Base-by-base conservation (phyloP, 169 alveolate genomes). In the Plasmodium cynomolgi region DNA sequence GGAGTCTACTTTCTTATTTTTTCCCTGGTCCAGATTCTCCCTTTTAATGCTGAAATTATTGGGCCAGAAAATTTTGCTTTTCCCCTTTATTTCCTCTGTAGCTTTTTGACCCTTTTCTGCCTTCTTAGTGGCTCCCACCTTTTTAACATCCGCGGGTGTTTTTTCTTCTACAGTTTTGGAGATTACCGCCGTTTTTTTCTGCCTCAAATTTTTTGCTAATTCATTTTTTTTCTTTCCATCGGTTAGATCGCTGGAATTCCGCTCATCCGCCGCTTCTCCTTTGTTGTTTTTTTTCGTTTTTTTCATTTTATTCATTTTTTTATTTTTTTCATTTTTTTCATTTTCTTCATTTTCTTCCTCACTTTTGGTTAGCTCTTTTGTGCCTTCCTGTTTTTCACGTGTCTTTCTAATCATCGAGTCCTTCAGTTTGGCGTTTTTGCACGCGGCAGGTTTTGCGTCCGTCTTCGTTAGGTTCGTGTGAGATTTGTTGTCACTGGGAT, bases 211-310 rank as follows among this genome's bases (percentile, higher is more conserved):
- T 23, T 84, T 71, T 9, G 83, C 74, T 68, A 68, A 9, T 39
- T 84, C 92, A 23, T 71, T 37, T 41, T 84, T 84, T 44, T 84
- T 84, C 68, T 71, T 84, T 39, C 44, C 68, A 5, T 84, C 84
- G 11, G 58, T 33, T 39, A 68, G 41, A 17, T 23, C 39, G 74
- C 17, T 71, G 29, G 34, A 54, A 7, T 37, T 81, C 1, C n/a
- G 23, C 71, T 80, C 56, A 23, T 31, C 56, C 20, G 20, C 56
- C 37, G 47, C 37, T 23, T 41, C 77, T 31, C 44, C 50, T 56
- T 23, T 11, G 26, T 83, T 23, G 81, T 0, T 33, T 9, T 29
- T 58, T 83, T 83, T 83, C 33, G 37, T 20, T 23, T 41, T 84
- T 47, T 37, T 17, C 23, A 47, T n/a, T 71, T 73, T 85, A 50